phyloP scores from a whole-genome alignment of 768 basidiomycete genomes.

The Lentinula boryana region DNA sequence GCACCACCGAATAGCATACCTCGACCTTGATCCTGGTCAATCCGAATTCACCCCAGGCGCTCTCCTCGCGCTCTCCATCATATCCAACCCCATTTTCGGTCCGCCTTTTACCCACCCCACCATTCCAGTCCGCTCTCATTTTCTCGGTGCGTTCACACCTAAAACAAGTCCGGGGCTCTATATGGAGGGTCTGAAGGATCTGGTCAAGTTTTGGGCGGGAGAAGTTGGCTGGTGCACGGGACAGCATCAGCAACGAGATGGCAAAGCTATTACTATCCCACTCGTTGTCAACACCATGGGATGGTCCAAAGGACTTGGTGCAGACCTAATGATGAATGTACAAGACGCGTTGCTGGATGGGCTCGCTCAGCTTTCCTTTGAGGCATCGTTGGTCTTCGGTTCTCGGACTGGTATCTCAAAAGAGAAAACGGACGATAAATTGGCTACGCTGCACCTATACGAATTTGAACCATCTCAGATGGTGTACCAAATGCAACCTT shows the following conservation, averaged over 20 bases:
- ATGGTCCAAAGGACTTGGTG: constrained; percentile 92
- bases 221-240: constrained; percentile 13
- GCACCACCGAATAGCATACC: constrained; percentile 77
- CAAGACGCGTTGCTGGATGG: constrained; percentile 42
- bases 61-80: constrained; percentile 71
- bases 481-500: neutral
- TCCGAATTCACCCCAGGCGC: constrained; percentile 90
- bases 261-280: constrained; percentile 54
- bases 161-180: constrained; percentile 74
- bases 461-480: neutral
- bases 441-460: neutral
- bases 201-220: constrained; percentile 57
- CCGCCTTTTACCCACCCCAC: constrained; percentile 85
- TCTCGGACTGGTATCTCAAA: neutral
- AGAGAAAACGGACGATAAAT: neutral
- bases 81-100: constrained; percentile 68
- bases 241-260: constrained; percentile 17
- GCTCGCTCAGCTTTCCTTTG: neutral
- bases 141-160: constrained; percentile 75
- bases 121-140: constrained; percentile 70
- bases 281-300: constrained; percentile 96
- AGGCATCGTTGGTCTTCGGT: neutral
- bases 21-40: constrained; percentile 93
- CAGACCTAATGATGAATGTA: constrained; percentile 67
- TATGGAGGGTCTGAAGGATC: constrained; percentile 56